These are phyloP conservation scores for Arthromyces matolae DNA, from an alignment of 768 basidiomycete genomes.

Conservation along the genomic window DNA sequence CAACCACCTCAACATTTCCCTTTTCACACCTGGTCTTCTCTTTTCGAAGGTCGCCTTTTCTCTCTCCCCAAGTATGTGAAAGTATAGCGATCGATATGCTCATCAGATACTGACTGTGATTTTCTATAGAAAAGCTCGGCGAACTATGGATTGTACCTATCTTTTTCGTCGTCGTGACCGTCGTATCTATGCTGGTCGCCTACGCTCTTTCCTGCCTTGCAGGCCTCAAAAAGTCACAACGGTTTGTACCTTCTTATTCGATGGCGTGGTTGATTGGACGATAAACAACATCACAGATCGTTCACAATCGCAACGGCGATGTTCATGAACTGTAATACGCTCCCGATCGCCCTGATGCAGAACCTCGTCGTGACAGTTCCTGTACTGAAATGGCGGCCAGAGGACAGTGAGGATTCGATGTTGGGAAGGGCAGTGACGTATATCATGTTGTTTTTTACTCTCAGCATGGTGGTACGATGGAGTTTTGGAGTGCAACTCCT, in stretches of 20 bases:
- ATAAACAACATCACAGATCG: slow-evolving; percentile 30
- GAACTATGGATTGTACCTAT: slow-evolving; percentile 86
- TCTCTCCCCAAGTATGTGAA: slow-evolving; percentile 61
- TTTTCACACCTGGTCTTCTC: slow-evolving; percentile 84
- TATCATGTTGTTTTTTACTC: slow-evolving; percentile 86
- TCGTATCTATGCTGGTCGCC: slow-evolving; percentile 66
- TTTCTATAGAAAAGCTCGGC: slow-evolving; percentile 57
- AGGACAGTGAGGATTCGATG: slow-evolving; percentile 86
- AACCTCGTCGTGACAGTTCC: slow-evolving; percentile 82
- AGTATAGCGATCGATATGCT: too few species aligned
- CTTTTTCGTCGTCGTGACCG: slow-evolving; percentile 78
- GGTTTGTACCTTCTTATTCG: slow-evolving; percentile 38
- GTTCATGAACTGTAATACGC: slow-evolving; percentile 94
- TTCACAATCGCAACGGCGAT: slow-evolving; percentile 80
- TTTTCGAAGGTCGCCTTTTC: slow-evolving; percentile 97
- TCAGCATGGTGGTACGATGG: slow-evolving; percentile 96
- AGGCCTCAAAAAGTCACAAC: slow-evolving; percentile 71
- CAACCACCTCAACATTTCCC: slow-evolving; percentile 79
- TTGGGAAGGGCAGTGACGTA: slow-evolving; percentile 88
- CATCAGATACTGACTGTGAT: too few species aligned
- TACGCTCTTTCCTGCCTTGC: slow-evolving; percentile 59
- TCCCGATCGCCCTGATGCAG: slow-evolving; percentile 94
- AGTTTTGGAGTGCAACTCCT: slow-evolving; percentile 40
- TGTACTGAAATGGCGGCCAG: slow-evolving; percentile 72
- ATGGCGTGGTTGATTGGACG: too few species aligned